phyloP scores from a whole-genome alignment of 164 flowering plant genomes.

The Tinospora cordifolia region DNA sequence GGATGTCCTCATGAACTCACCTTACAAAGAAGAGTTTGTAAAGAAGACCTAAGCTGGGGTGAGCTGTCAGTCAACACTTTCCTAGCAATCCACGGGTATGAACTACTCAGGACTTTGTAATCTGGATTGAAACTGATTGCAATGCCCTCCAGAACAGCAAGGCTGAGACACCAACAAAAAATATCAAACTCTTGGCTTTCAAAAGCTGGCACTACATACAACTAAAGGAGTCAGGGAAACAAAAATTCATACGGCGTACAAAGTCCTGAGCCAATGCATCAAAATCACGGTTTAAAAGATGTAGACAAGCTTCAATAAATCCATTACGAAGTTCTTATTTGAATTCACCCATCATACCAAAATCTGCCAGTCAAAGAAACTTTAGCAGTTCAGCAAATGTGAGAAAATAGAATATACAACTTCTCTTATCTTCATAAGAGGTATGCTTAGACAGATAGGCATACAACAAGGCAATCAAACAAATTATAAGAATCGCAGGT shows the following conservation, averaged over 20 bases:
- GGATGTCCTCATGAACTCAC: slow-evolving; percentile 24
- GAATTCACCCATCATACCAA: slow-evolving; percentile 99
- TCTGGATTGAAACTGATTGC: slow-evolving; percentile 67
- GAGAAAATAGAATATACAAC: not conserved
- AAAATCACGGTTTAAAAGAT: slow-evolving; percentile 94
- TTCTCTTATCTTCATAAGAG: not conserved
- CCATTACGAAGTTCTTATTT: slow-evolving; percentile 84
- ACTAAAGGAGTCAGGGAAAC: not conserved
- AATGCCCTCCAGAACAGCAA: slow-evolving; percentile 95
- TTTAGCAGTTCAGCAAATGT: not conserved
- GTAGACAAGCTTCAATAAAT: slow-evolving; percentile 95
- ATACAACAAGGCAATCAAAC: too few species aligned
- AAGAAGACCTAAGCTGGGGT: slow-evolving; percentile 62
- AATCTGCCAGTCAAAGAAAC: slow-evolving; percentile 48
- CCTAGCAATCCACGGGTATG: slow-evolving; percentile 98
- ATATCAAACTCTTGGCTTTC: not conserved
- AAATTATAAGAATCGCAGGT: not conserved
- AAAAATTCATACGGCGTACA: not conserved
- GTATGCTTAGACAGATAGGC: too few species aligned
- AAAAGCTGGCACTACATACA: not conserved
- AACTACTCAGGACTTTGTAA: slow-evolving; percentile 88
- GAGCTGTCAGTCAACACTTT: slow-evolving; percentile 86
- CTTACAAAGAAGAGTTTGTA: slow-evolving; percentile 72
- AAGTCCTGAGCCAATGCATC: slow-evolving; percentile 49
- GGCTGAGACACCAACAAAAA: slow-evolving; percentile 36